Conservation (phyloP, 345 rosid genomes). For the Sapria himalayana region DNA sequence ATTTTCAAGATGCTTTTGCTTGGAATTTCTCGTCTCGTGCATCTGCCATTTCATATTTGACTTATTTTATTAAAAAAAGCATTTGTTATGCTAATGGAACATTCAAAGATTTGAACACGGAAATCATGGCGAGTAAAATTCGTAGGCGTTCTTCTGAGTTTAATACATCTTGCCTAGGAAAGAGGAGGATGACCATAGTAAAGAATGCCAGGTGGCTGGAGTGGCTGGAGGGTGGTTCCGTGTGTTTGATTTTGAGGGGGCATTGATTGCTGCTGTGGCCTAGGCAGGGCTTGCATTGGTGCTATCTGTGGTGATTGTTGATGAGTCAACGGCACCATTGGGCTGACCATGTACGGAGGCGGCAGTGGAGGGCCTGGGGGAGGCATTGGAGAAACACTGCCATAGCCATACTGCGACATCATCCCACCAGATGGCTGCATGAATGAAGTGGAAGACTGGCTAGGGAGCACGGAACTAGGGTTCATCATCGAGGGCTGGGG, state of each 20-base stretch:
- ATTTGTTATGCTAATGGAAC: too few species aligned
- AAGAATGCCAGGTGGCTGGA: slow-evolving; percentile 50
- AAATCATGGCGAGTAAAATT: too few species aligned
- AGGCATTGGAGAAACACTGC: slow-evolving; percentile 36
- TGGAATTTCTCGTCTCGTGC: too few species aligned
- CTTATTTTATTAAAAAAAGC: too few species aligned
- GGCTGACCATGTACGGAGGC: slow-evolving; percentile 26
- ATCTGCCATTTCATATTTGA: too few species aligned
- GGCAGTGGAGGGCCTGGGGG: slow-evolving; percentile 33
- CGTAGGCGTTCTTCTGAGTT: too few species aligned
- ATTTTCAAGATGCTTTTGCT: too few species aligned
- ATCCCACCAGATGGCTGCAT: slow-evolving; percentile 33
- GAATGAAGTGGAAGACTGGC: slow-evolving; percentile 32
- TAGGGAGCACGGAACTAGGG: slow-evolving; percentile 30
- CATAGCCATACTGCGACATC: slow-evolving; percentile 33
- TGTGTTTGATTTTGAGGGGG: slow-evolving; percentile 17
- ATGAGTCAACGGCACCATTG: slow-evolving; percentile 23
- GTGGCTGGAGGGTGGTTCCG: slow-evolving; percentile 35
- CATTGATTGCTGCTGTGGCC: slow-evolving; percentile 11
- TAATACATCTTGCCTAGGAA: slow-evolving; percentile 18
- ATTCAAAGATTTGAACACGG: too few species aligned
- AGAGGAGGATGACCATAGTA: slow-evolving; percentile 45
- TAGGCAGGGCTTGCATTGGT: slow-evolving; percentile 20
- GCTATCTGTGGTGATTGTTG: slow-evolving; percentile 21
- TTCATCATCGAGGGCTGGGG: slow-evolving; percentile 20